These are phyloP conservation scores for Irpex sp. DNA, from an alignment of 1,284 basidiomycete genomes.

Conservation along the genomic window DNA sequence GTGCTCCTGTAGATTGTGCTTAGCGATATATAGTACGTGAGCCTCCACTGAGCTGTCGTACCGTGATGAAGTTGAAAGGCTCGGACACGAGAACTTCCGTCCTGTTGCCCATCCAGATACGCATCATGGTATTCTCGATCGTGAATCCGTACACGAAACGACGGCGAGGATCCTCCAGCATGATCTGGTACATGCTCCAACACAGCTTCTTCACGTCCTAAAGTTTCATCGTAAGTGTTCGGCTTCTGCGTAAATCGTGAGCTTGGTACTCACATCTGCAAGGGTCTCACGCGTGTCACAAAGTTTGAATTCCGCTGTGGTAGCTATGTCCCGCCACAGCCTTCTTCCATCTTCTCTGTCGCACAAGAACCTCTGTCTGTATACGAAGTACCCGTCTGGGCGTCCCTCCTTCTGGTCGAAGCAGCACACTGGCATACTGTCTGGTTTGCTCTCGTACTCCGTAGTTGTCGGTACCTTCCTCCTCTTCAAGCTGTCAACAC, in stretches of 20 bases:
- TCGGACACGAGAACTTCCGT: background rate
- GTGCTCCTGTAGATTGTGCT: background rate
- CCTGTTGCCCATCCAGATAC: background rate
- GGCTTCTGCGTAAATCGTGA: background rate
- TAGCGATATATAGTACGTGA: too few relatives aligned
- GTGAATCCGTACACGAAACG: conserved; percentile 1
- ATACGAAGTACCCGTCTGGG: background rate
- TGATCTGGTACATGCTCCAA: background rate
- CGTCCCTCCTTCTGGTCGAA: background rate
- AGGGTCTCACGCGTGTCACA: background rate
- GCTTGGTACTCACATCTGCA: background rate
- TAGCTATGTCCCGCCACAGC: background rate
- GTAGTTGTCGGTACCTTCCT: background rate
- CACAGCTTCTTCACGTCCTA: background rate
- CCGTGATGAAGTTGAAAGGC: conserved; percentile 3
- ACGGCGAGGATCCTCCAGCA: background rate
- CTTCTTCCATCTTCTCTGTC: background rate
- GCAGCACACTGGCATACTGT: background rate
- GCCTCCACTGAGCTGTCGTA: background rate
- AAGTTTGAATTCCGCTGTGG: background rate
- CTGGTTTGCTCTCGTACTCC: background rate
- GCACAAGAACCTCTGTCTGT: background rate
- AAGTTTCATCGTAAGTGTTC: background rate
- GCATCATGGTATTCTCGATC: background rate
- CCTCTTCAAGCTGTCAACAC: background rate